Evolutionary conservation across 139 green algal species (phyloP), one percentile per base, ranked within the genome.

Genomic region (Asterochloris sp.): DNA sequence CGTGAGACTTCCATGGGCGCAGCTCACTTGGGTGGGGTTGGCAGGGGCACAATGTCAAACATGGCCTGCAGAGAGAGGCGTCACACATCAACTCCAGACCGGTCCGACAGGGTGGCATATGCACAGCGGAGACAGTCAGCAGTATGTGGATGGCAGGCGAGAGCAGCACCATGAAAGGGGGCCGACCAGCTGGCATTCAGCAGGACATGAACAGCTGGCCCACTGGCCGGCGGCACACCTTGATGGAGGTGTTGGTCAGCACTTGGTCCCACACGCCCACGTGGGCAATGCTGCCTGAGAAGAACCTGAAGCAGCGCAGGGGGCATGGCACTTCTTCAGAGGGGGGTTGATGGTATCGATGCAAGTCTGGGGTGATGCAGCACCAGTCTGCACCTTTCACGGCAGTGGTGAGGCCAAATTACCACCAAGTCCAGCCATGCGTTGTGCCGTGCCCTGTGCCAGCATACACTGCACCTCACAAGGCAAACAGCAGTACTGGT

Each of bases 281-380:
- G 62, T 92, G 82, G 2, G 88, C 84, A 54, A 92, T 19, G 17
- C 24, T 79, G 66, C 89, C 89, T 60, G 86, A 83, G 62, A 85
- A 91, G 69, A 80, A 87, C 38, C 87, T 81, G 38, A 81, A 17
- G 2, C 11, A 10, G 64, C 38, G 38, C 38, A 54, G 38, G 38
- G 6, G 38, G 38, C 38, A 54, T 54, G 38, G 38, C 38, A 54
- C 2, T 2, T 6, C 38, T 2, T 54, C 38, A 54, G 38, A 54
- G 6, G 38, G 38, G 38, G 38, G 38, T 54, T 54, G 38, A 54
- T 54, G 38, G 38, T 54, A 2, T 6, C 4, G 38, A 54, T 54
- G 6, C 38, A 54, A 54, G 38, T 54, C 38, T 54, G 38, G 38
- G 38, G 38, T 54, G 38, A 54, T 54, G 38, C 38, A 54, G 38